Percentiles rank a stretch among this genome's conserved stretches.
Evolutionary conservation across 805 yeast genomes (phyloP).

Genomic region (Clavispora fructus): DNA sequence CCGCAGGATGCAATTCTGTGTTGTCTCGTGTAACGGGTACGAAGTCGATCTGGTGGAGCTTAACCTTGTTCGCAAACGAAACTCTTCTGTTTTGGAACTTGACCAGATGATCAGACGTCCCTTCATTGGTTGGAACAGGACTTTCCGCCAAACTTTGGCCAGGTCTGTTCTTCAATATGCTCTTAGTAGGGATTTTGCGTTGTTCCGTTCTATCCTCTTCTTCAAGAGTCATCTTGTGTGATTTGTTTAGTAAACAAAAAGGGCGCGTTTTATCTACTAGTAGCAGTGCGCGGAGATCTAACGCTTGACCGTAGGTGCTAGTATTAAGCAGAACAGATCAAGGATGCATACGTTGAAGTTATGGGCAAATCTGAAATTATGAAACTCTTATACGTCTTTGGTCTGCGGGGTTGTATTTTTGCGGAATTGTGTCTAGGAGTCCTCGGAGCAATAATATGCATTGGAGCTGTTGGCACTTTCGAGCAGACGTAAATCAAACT

Average conservation of each 20-base stretch:
- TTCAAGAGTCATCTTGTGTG: constrained; percentile 1
- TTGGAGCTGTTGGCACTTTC: too few relatives aligned
- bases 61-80: constrained; percentile 73
- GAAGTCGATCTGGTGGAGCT: constrained; percentile 51
- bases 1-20: background rate
- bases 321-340: too few relatives aligned
- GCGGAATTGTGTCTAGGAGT: too few relatives aligned
- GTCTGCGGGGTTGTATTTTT: too few relatives aligned
- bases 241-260: constrained; percentile 1
- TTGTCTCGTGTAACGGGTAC: constrained; percentile 16
- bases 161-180: constrained; percentile 12
- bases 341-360: too few relatives aligned
- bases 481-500: too few relatives aligned
- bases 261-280: background rate
- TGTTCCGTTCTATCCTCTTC: background rate
- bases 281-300: background rate
- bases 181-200: constrained; percentile 1
- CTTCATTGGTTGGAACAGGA: background rate
- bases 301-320: too few relatives aligned
- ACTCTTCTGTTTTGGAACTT: constrained; percentile 46
- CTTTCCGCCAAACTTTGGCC: constrained; percentile 9
- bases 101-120: background rate
- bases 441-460: too few relatives aligned
- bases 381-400: too few relatives aligned
- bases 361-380: too few relatives aligned